Conservation (phyloP, 2,329 filamentous ascomycete genomes). For the Pseudogymnoascus sp. region DNA sequence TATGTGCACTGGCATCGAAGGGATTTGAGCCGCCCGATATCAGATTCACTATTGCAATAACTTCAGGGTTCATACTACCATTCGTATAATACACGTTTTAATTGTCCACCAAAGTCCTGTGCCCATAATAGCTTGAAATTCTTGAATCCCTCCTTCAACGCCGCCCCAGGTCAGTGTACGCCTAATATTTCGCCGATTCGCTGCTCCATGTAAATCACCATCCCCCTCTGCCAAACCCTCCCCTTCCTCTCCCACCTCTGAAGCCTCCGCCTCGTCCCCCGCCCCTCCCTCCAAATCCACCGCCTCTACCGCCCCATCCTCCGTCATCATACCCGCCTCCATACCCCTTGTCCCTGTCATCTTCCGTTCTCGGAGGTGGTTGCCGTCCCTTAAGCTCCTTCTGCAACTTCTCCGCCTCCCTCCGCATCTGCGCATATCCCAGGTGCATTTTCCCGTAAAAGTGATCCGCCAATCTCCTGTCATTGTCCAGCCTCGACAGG, state of each 20-base stretch:
- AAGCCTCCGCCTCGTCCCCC: constrained; percentile 22
- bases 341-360: constrained; percentile 42
- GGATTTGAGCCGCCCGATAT: not conserved
- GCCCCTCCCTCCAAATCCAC: constrained; percentile 34
- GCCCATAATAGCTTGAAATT: not conserved
- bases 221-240: constrained; percentile 18
- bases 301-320: constrained; percentile 24
- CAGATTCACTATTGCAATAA: not conserved
- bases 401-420: constrained; percentile 78
- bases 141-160: not conserved
- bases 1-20: not conserved
- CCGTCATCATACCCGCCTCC: constrained; percentile 47
- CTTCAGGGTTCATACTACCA: not conserved
- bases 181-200: not conserved
- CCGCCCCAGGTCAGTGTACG: not conserved
- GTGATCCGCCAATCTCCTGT: constrained; percentile 86
- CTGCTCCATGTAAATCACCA: constrained; percentile 11
- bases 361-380: constrained; percentile 44
- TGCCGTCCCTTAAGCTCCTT: constrained; percentile 74
- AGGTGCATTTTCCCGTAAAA: constrained; percentile 99
- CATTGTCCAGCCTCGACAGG: constrained; percentile 84
- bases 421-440: constrained; percentile 96
- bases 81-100: constrained; percentile 1
- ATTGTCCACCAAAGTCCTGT: not conserved
- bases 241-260: constrained; percentile 17